These are phyloP conservation scores for Ilex paraguariensis DNA, from an alignment of 305 asterid genomes.

Conservation along the genomic window DNA sequence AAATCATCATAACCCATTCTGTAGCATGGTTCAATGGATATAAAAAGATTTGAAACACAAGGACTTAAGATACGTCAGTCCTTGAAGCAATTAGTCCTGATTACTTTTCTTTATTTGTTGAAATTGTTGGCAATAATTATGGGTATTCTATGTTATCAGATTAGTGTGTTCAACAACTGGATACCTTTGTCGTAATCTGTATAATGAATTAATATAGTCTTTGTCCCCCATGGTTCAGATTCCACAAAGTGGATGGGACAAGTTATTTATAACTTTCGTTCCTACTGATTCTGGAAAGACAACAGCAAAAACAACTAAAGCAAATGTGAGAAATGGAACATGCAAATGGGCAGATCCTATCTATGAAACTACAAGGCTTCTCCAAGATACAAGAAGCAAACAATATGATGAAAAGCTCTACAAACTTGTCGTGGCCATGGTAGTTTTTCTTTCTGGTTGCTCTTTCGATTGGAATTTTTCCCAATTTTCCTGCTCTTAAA, in stretches of 20 bases:
- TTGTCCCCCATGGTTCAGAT: constrained; percentile 45
- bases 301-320: constrained; percentile 88
- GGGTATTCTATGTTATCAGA: too few species aligned
- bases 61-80: too few species aligned
- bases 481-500: neutral
- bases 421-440: constrained; percentile 95
- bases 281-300: constrained; percentile 86
- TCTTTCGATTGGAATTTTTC: neutral
- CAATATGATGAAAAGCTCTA: constrained; percentile 91
- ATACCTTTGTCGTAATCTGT: neutral
- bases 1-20: neutral
- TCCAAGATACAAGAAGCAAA: constrained; percentile 84
- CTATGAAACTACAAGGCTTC: constrained; percentile 95
- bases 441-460: constrained; percentile 27
- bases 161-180: neutral
- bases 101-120: too few species aligned
- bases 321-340: constrained; percentile 87
- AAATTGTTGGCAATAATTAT: too few species aligned
- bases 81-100: too few species aligned
- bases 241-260: constrained; percentile 98
- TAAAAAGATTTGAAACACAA: neutral
- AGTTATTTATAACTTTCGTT: constrained; percentile 79
- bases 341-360: constrained; percentile 99
- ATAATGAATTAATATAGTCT: neutral
- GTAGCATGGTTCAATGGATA: neutral